phyloP scores from a whole-genome alignment of 1,139 yeast species.

The Martiniozyma asiatica region DNA sequence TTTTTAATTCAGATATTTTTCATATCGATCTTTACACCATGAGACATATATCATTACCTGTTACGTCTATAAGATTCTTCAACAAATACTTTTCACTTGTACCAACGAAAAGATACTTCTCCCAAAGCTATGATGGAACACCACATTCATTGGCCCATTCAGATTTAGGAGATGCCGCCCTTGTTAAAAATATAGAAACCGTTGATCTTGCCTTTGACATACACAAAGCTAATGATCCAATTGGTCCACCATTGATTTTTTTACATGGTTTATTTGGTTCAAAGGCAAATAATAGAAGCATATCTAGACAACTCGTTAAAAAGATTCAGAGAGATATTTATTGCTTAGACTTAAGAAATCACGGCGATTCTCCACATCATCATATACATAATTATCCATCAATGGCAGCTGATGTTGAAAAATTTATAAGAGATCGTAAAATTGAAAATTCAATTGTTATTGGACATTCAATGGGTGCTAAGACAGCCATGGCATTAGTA shows the following conservation, averaged over 20 bases:
- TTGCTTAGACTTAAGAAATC: conserved; percentile 77
- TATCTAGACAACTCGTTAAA: conserved; percentile 30
- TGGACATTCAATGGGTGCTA: conserved; percentile 98
- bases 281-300: conserved; percentile 63
- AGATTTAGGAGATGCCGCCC: conserved; percentile 10
- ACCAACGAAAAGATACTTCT: too few relatives aligned
- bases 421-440: conserved; percentile 41
- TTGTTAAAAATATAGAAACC: conserved; percentile 24
- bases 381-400: conserved; percentile 65
- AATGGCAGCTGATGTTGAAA: conserved; percentile 74
- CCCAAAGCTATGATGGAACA: conserved; percentile 17
- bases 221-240: conserved; percentile 17
- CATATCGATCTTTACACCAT: too few relatives aligned
- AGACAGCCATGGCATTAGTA: conserved; percentile 81
- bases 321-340: conserved; percentile 37
- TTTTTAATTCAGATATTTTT: too few relatives aligned
- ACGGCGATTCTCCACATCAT: conserved; percentile 79
- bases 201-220: conserved; percentile 36
- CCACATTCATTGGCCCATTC: conserved; percentile 13
- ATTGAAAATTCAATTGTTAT: conserved; percentile 50
- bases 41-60: too few relatives aligned
- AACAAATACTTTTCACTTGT: too few relatives aligned
- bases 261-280: conserved; percentile 89
- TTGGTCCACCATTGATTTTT: conserved; percentile 48
- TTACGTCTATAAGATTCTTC: too few relatives aligned